Percentiles rank a stretch among this genome's conserved stretches.
Conservation (phyloP, 176 grass and related monocot genomes). For the Oryza glaberrima region DNA sequence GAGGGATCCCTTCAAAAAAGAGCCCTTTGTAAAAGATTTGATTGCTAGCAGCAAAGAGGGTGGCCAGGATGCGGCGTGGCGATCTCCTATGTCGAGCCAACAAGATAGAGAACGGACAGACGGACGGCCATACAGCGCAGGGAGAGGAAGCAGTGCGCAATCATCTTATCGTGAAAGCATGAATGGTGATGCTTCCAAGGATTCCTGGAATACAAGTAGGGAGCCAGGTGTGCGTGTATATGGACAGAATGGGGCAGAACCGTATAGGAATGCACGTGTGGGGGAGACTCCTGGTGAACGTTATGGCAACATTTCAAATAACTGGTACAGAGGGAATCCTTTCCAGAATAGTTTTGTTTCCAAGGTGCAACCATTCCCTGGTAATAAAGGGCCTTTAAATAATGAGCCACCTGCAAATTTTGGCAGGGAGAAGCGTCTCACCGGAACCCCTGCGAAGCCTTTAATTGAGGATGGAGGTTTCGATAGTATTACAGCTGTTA, state of each 20-base stretch:
- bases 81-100: conserved; percentile 47
- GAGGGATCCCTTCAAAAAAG: conserved; percentile 62
- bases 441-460: conserved; percentile 45
- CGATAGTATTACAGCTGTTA: conserved; percentile 65
- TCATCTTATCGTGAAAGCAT: conserved; percentile 42
- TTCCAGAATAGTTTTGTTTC: conserved; percentile 64
- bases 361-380: conserved; percentile 53
- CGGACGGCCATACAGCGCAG: conserved; percentile 56
- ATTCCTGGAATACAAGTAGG: conserved; percentile 53
- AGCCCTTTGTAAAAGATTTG: conserved; percentile 56
- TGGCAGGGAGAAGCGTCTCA: conserved; percentile 60
- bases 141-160: conserved; percentile 61
- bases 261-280: conserved; percentile 39
- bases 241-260: conserved; percentile 57
- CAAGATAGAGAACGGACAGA: conserved; percentile 54
- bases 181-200: conserved; percentile 56
- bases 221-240: conserved; percentile 32
- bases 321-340: conserved; percentile 67
- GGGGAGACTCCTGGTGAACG: conserved; percentile 34
- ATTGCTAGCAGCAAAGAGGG: conserved; percentile 47
- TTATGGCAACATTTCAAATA: conserved; percentile 54
- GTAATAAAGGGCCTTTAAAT: conserved; percentile 54
- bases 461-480: conserved; percentile 66
- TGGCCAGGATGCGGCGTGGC: conserved; percentile 54
- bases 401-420: conserved; percentile 57